phyloP scores from a whole-genome alignment of 139 green algal genomes.

The Volvox africanus region DNA sequence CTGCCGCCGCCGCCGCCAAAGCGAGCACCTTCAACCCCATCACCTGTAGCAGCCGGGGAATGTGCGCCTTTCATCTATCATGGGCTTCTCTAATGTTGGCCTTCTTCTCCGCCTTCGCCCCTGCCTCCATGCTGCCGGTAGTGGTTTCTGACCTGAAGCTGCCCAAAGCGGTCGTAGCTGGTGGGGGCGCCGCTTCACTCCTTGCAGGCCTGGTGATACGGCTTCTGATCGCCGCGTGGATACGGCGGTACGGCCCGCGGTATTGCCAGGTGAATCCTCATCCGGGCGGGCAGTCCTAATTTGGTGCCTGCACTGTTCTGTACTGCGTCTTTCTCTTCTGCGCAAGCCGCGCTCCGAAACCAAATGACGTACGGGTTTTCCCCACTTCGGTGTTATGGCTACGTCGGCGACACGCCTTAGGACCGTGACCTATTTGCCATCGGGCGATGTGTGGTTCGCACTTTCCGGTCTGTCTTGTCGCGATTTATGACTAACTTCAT shows the following conservation, averaged over 20 bases:
- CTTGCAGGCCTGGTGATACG: conserved; percentile 66
- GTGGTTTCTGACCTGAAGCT: conserved; percentile 29
- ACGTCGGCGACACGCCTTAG: too few species aligned
- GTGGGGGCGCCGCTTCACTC: conserved; percentile 67
- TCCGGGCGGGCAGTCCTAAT: not conserved
- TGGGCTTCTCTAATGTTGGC: conserved; percentile 70
- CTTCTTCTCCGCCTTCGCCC: conserved; percentile 79
- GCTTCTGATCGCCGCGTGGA: conserved; percentile 71
- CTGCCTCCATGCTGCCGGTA: conserved; percentile 69
- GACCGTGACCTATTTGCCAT: too few species aligned
- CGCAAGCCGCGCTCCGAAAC: too few species aligned
- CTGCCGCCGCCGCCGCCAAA: not conserved
- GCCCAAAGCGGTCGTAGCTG: not conserved
- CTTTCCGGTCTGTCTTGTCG: too few species aligned
- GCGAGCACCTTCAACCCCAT: not conserved
- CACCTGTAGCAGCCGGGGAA: not conserved
- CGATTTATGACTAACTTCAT: too few species aligned
- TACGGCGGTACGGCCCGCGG: conserved; percentile 20
- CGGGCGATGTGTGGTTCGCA: too few species aligned
- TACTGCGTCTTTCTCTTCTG: too few species aligned
- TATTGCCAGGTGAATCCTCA: conserved; percentile 26
- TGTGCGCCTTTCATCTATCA: conserved; percentile 52
- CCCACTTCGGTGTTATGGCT: too few species aligned
- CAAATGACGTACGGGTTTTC: too few species aligned
- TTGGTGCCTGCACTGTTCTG: too few species aligned